Evolutionary conservation across 768 basidiomycete species (phyloP).

Genomic region (Agaricus sinodeliciosus): DNA sequence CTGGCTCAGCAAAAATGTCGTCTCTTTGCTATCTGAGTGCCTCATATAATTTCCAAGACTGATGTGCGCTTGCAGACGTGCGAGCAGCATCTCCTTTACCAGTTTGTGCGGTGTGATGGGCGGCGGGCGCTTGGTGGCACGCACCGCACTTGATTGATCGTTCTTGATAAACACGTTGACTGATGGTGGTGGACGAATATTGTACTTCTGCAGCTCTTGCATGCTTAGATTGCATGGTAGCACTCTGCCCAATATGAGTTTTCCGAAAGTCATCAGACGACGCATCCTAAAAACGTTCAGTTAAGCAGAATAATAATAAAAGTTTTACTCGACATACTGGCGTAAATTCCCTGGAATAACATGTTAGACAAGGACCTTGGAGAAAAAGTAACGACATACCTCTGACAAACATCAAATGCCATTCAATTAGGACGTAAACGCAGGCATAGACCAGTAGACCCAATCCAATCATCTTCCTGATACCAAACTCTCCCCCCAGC

Average conservation of each 20-base stretch:
- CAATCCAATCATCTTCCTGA: conserved; percentile 11
- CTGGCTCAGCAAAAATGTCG: conserved; percentile 16
- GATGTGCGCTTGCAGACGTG: conserved; percentile 21
- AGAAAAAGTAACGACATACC: conserved; percentile 14
- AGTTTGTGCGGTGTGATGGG: conserved; percentile 20
- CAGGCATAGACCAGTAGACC: conserved; percentile 20
- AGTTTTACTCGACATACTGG: conserved; percentile 18
- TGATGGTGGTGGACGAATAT: conserved; percentile 31
- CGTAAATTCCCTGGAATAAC: conserved; percentile 25
- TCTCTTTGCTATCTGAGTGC: conserved; percentile 11
- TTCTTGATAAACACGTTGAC: conserved; percentile 35
- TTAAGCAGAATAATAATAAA: neutral
- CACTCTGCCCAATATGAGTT: conserved; percentile 28
- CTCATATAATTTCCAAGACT: conserved; percentile 19
- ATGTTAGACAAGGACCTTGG: neutral
- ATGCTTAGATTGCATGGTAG: conserved; percentile 19
- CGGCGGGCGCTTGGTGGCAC: conserved; percentile 12
- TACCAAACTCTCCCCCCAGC: conserved; percentile 5
- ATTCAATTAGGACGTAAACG: conserved; percentile 31
- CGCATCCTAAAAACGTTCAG: conserved; percentile 20
- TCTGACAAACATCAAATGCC: conserved; percentile 36
- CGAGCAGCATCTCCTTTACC: conserved; percentile 24
- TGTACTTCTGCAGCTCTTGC: conserved; percentile 27
- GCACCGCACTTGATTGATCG: conserved; percentile 13
- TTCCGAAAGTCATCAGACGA: conserved; percentile 30